These are phyloP conservation scores for Tetrapisispora pingtungensis DNA, from an alignment of 805 yeast genomes.

Conservation along the genomic window DNA sequence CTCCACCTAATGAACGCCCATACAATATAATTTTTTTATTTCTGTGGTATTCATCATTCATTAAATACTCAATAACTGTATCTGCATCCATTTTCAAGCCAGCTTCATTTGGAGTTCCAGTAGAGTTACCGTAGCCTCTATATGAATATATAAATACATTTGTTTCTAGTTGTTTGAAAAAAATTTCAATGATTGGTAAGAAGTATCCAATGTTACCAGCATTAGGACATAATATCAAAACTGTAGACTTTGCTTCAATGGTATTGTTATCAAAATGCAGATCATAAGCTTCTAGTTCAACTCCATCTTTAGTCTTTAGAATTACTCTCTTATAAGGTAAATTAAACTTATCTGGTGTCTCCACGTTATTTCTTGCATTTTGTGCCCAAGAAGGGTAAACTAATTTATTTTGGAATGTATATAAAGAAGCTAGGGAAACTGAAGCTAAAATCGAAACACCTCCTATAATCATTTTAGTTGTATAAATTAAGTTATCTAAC, in stretches of 20 bases:
- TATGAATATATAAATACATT: slow-evolving; percentile 81
- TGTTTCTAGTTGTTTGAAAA: slow-evolving; percentile 51
- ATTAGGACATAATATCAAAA: slow-evolving; percentile 79
- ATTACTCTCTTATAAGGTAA: slow-evolving; percentile 54
- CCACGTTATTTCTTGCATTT: slow-evolving; percentile 58
- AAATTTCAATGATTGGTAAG: slow-evolving; percentile 63
- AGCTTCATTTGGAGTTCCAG: slow-evolving; percentile 63
- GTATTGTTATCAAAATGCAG: slow-evolving; percentile 15
- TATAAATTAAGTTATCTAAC: slow-evolving; percentile 7
- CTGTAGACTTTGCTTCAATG: slow-evolving; percentile 41
- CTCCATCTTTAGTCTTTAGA: slow-evolving; percentile 61
- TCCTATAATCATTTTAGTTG: slow-evolving; percentile 30
- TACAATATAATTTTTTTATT: slow-evolving; percentile 52
- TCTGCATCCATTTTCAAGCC: slow-evolving; percentile 81
- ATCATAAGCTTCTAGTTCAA: slow-evolving; percentile 53
- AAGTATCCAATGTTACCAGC: slow-evolving; percentile 95
- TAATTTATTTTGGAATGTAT: slow-evolving; percentile 52
- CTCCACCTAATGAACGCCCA: slow-evolving; percentile 92
- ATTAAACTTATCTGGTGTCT: slow-evolving; percentile 62
- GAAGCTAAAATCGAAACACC: slow-evolving; percentile 37
- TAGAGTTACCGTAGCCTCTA: slow-evolving; percentile 78
- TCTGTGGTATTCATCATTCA: slow-evolving; percentile 38
- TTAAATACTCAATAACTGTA: slow-evolving; percentile 50
- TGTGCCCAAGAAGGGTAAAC: slow-evolving; percentile 77
- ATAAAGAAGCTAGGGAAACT: slow-evolving; percentile 41